Conservation (phyloP, 2,329 filamentous ascomycete species). For the Penicillium sp. region DNA sequence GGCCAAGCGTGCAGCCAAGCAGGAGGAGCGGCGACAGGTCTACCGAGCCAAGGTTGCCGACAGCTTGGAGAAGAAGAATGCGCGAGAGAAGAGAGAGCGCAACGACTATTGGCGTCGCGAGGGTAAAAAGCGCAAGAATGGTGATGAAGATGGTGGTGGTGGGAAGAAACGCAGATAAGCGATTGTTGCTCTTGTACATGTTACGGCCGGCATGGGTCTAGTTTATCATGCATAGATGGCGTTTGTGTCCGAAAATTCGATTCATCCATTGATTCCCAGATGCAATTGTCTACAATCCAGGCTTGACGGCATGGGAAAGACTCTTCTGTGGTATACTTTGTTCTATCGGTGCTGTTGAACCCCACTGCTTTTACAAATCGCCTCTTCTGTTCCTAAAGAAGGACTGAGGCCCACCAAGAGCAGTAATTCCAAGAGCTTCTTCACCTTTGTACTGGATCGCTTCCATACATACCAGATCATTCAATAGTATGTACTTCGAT, state of each 20-base stretch:
- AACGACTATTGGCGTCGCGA: slow-evolving; percentile 92
- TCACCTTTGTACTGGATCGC: too few species aligned
- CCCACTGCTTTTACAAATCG: too few species aligned
- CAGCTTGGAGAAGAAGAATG: slow-evolving; percentile 77
- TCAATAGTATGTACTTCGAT: neutral
- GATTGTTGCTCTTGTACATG: slow-evolving; percentile 15
- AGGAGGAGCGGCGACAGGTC: slow-evolving; percentile 78
- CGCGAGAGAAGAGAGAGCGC: slow-evolving; percentile 83
- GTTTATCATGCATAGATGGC: slow-evolving; percentile 24
- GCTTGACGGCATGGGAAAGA: too few species aligned
- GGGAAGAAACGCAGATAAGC: slow-evolving; percentile 46
- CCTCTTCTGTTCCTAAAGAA: too few species aligned
- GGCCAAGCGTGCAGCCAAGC: slow-evolving; percentile 76
- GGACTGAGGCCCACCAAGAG: too few species aligned
- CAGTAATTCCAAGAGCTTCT: too few species aligned
- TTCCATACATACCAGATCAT: neutral
- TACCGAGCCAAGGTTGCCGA: slow-evolving; percentile 82
- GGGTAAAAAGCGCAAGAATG: slow-evolving; percentile 70
- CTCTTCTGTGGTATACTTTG: too few species aligned
- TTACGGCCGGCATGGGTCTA: slow-evolving; percentile 13
- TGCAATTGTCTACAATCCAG: too few species aligned
- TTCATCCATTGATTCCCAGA: slow-evolving; percentile 14
- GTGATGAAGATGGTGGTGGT: slow-evolving; percentile 50
- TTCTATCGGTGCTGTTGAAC: too few species aligned
- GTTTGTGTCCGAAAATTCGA: slow-evolving; percentile 24